Conservation (phyloP, 169 alveolate genomes). For the Plasmodium malariae region DNA sequence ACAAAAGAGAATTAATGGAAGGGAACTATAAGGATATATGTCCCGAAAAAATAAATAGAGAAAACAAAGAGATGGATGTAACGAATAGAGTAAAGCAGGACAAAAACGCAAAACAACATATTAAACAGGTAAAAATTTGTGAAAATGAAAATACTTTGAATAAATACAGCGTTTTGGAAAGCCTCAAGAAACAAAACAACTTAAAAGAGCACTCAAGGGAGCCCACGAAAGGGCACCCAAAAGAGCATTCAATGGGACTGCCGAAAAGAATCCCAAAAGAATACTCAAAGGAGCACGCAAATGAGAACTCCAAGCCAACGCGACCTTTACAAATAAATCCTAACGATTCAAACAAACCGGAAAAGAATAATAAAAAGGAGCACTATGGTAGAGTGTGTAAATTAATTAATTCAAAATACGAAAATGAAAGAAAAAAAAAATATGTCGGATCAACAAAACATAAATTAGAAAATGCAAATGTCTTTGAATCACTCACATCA, state of each 20-base stretch:
- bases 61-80: background rate
- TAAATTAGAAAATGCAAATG: slow-evolving; percentile 18
- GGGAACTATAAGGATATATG: background rate
- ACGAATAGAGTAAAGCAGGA: slow-evolving; percentile 10
- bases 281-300: slow-evolving; percentile 39
- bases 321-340: slow-evolving; percentile 1
- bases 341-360: slow-evolving; percentile 6
- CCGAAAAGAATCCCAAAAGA: slow-evolving; percentile 22
- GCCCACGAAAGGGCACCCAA: too few species aligned
- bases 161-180: slow-evolving; percentile 57
- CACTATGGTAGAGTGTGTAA: slow-evolving; percentile 37
- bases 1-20: background rate
- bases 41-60: slow-evolving; percentile 1
- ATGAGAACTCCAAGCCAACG: slow-evolving; percentile 23
- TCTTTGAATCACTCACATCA: slow-evolving; percentile 3
- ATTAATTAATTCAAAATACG: slow-evolving; percentile 15
- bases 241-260: slow-evolving; percentile 9
- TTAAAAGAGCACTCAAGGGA: slow-evolving; percentile 40
- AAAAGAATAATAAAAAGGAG: slow-evolving; percentile 20
- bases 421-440: slow-evolving; percentile 10
- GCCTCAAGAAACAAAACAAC: slow-evolving; percentile 6
- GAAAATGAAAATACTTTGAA: slow-evolving; percentile 56
- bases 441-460: slow-evolving; percentile 17
- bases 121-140: slow-evolving; percentile 66
- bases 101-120: slow-evolving; percentile 8